phyloP scores from a whole-genome alignment of 2,329 filamentous ascomycete genomes.

The Diaporthe sp. region DNA sequence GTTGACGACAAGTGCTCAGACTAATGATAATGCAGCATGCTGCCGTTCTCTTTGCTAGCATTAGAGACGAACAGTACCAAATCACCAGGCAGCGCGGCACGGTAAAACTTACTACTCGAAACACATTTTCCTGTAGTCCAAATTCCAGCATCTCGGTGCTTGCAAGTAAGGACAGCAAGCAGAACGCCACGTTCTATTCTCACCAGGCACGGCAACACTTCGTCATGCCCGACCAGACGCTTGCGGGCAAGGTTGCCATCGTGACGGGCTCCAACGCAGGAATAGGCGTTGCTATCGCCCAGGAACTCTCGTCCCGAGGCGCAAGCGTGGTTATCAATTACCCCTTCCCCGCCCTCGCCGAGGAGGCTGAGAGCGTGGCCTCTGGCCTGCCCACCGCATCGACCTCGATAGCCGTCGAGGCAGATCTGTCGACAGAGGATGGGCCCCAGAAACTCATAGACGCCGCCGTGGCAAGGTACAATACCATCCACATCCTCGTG shows the following conservation, averaged over 20 bases:
- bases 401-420: conserved; percentile 55
- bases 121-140: neutral
- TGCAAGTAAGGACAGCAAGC: neutral
- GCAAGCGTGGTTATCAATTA: conserved; percentile 65
- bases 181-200: neutral
- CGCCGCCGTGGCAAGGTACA: conserved; percentile 52
- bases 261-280: conserved; percentile 61
- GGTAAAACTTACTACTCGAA: neutral
- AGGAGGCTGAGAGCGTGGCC: conserved; percentile 50
- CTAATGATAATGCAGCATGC: neutral
- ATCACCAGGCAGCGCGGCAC: too few species aligned
- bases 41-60: neutral
- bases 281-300: conserved; percentile 60
- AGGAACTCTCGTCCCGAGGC: conserved; percentile 60
- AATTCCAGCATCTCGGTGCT: neutral
- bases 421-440: conserved; percentile 55
- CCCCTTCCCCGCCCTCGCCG: conserved; percentile 50
- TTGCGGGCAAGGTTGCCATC: conserved; percentile 64
- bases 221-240: conserved; percentile 40
- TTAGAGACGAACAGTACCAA: neutral
- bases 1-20: conserved; percentile 2
- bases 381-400: conserved; percentile 47
- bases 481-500: conserved; percentile 56
- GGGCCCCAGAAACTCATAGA: conserved; percentile 55
- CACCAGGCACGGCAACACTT: neutral